Conservation (phyloP, 306 rosid species). For the Acmispon strigosus region DNA sequence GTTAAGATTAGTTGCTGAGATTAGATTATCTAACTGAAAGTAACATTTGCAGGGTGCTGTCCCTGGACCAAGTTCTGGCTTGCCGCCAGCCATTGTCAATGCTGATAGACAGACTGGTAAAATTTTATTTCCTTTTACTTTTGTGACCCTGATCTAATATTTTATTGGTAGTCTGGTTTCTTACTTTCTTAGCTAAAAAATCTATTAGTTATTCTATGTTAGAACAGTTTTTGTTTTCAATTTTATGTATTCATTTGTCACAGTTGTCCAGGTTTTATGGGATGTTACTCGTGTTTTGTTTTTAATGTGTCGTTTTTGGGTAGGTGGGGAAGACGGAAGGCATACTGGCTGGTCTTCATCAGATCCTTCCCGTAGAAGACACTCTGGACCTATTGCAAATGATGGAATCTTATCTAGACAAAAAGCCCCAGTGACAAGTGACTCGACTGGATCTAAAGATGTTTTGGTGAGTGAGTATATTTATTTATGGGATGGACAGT, state of each 20-base stretch:
- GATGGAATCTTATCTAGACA: constrained; percentile 55
- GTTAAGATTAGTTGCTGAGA: neutral
- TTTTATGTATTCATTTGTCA: neutral
- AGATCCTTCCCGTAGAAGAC: constrained; percentile 80
- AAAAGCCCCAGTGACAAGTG: constrained; percentile 58
- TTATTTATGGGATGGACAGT: neutral
- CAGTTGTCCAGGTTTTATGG: neutral
- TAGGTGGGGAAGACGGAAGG: constrained; percentile 81
- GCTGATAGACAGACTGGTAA: constrained; percentile 73
- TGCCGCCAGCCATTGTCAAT: constrained; percentile 60
- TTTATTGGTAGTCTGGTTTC: neutral
- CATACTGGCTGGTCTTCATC: constrained; percentile 58
- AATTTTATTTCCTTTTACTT: neutral
- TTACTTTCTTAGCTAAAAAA: neutral
- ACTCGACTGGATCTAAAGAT: constrained; percentile 54
- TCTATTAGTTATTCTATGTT: neutral
- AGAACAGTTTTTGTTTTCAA: neutral
- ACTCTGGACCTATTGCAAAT: constrained; percentile 63
- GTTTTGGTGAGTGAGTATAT: constrained; percentile 45
- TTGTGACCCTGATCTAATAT: neutral
- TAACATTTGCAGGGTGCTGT: constrained; percentile 53
- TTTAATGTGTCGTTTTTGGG: constrained; percentile 18
- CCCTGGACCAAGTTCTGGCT: constrained; percentile 93
- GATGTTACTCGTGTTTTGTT: neutral
- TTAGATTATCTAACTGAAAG: constrained; percentile 16